Evolutionary conservation across 148 eudicot genomes (phyloP).

Genomic region (Amaranthus cruentus): DNA sequence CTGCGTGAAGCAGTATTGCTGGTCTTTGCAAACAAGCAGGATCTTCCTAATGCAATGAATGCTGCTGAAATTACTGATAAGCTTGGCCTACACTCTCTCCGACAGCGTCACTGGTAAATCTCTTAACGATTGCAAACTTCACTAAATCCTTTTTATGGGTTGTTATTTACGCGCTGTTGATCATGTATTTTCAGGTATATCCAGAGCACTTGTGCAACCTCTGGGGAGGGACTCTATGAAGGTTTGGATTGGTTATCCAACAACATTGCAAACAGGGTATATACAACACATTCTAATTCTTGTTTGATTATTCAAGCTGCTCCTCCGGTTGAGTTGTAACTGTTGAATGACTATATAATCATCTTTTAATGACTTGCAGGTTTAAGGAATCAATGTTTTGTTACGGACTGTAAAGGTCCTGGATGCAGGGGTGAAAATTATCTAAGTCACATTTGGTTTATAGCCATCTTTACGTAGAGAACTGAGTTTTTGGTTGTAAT

Average conservation of each 20-base stretch:
- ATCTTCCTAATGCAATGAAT: slow-evolving; percentile 78
- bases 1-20: slow-evolving; percentile 70
- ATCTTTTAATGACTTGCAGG: slow-evolving; percentile 30
- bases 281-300: neutral
- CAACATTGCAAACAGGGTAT: slow-evolving; percentile 71
- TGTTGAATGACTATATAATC: neutral
- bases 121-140: neutral
- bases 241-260: slow-evolving; percentile 78
- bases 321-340: neutral
- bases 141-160: neutral
- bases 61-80: slow-evolving; percentile 76
- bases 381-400: slow-evolving; percentile 25
- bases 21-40: slow-evolving; percentile 76
- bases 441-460: slow-evolving; percentile 25
- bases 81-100: slow-evolving; percentile 73
- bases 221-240: slow-evolving; percentile 72
- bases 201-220: slow-evolving; percentile 78
- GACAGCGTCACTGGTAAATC: slow-evolving; percentile 67
- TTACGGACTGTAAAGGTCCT: slow-evolving; percentile 30
- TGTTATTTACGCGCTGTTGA: neutral
- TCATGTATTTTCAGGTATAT: slow-evolving; percentile 47
- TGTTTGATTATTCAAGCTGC: too few relatives aligned
- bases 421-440: slow-evolving; percentile 43
- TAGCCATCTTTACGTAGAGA: slow-evolving; percentile 23
- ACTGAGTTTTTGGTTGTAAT: slow-evolving; percentile 24